A percentile compares a stretch with the other conserved stretches of the same genome.
phyloP scores from a whole-genome alignment of 495 filamentous ascomycete species.

The Apiosordaria backusii region DNA sequence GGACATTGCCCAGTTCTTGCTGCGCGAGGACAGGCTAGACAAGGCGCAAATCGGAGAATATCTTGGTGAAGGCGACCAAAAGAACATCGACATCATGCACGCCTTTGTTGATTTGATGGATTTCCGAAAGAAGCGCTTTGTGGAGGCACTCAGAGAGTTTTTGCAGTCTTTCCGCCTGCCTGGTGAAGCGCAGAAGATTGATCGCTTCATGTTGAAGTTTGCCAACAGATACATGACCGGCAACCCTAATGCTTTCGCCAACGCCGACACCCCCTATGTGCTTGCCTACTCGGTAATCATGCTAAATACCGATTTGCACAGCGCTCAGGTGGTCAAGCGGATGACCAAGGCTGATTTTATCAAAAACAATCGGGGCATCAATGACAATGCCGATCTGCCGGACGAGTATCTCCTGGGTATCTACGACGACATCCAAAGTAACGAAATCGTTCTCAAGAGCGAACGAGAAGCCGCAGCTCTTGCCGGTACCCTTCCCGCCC shows the following conservation, averaged over 20 bases:
- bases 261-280: conserved; percentile 96
- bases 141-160: conserved; percentile 86
- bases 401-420: conserved; percentile 88
- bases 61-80: conserved; percentile 85
- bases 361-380: conserved; percentile 98
- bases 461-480: conserved; percentile 85
- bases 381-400: conserved; percentile 90
- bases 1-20: conserved; percentile 81
- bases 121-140: conserved; percentile 88
- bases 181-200: conserved; percentile 97
- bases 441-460: conserved; percentile 92
- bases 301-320: conserved; percentile 95
- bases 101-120: conserved; percentile 96
- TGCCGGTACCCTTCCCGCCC: conserved; percentile 55
- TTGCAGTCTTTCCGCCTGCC: conserved; percentile 93
- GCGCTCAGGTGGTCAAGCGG: conserved; percentile 73
- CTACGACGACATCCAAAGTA: conserved; percentile 83
- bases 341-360: conserved; percentile 98
- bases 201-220: conserved; percentile 99
- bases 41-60: conserved; percentile 93
- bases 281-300: conserved; percentile 94
- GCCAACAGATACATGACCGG: conserved; percentile 90
- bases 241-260: conserved; percentile 96
- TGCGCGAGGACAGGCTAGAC: conserved; percentile 71
- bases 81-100: conserved; percentile 97